phyloP scores from a whole-genome alignment of 2,329 filamentous ascomycete species.

The Penicillium janthinellum region DNA sequence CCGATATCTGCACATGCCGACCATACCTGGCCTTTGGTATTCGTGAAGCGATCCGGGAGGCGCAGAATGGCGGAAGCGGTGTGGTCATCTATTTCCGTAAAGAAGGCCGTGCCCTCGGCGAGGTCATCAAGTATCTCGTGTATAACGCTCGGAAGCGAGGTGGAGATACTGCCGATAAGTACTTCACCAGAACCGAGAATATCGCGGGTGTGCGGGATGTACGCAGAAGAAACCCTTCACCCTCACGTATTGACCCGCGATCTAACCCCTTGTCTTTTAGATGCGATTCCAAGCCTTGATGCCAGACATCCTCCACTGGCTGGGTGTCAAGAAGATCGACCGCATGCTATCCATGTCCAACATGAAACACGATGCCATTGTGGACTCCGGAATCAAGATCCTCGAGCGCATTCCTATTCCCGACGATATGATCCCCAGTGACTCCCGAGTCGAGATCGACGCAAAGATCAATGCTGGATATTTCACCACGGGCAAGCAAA shows the following conservation, averaged over 20 bases:
- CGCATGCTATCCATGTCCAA: constrained; percentile 99
- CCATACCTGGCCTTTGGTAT: constrained; percentile 97
- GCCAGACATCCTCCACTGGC: constrained; percentile 97
- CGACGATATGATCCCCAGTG: constrained; percentile 88
- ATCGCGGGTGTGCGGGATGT: constrained; percentile 87
- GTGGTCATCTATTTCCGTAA: constrained; percentile 99
- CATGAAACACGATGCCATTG: constrained; percentile 57
- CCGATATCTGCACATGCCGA: constrained; percentile 90
- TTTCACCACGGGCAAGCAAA: constrained; percentile 85
- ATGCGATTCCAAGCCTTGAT: constrained; percentile 99
- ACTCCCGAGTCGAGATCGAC: constrained; percentile 97
- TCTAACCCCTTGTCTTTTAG: constrained; percentile 36
- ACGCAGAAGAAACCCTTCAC: constrained; percentile 34
- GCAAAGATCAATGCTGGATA: constrained; percentile 93
- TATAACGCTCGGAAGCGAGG: constrained; percentile 53
- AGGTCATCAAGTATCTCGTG: constrained; percentile 88
- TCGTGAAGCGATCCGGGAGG: constrained; percentile 95
- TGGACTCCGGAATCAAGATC: constrained; percentile 66
- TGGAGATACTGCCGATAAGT: constrained; percentile 52
- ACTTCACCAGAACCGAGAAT: constrained; percentile 97
- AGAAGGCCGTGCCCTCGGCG: constrained; percentile 89
- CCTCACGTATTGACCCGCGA: neutral
- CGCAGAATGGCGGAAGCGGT: constrained; percentile 88
- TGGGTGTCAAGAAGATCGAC: constrained; percentile 98
- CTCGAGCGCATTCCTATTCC: constrained; percentile 88